Conservation (phyloP, 768 basidiomycete species). For the Dentipellis sp. region DNA sequence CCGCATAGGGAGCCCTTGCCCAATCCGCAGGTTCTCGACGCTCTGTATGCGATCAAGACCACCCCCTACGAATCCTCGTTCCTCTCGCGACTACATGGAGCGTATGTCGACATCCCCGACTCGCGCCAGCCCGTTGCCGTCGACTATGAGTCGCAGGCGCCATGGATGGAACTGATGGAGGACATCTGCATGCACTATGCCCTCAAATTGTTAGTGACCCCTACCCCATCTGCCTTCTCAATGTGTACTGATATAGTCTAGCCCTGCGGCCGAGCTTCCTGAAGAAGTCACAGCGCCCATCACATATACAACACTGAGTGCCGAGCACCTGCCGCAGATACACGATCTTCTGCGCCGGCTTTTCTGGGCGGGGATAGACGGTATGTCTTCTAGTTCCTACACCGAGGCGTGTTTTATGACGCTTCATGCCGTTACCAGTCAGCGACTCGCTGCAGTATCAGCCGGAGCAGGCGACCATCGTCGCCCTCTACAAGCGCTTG, state of each 20-base stretch:
- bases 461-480: constrained; percentile 68
- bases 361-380: constrained; percentile 75
- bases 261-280: constrained; percentile 44
- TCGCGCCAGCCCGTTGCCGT: constrained; percentile 37
- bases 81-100: constrained; percentile 50
- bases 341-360: constrained; percentile 58
- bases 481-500: constrained; percentile 60
- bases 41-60: constrained; percentile 44
- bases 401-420: neutral
- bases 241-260: constrained; percentile 19
- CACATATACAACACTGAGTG: constrained; percentile 50
- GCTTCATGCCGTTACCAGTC: constrained; percentile 31
- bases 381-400: constrained; percentile 26
- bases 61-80: constrained; percentile 64
- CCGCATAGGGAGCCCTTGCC: constrained; percentile 16
- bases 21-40: constrained; percentile 33
- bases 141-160: constrained; percentile 64
- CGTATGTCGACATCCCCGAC: constrained; percentile 13
- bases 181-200: constrained; percentile 61
- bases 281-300: constrained; percentile 42
- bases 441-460: constrained; percentile 57
- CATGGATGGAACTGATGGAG: constrained; percentile 70
- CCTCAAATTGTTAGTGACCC: constrained; percentile 44
- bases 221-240: neutral
- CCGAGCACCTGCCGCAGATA: constrained; percentile 55